Base-by-base conservation (phyloP, 1,284 basidiomycete genomes). In the Coniferiporia sulphurascens region DNA sequence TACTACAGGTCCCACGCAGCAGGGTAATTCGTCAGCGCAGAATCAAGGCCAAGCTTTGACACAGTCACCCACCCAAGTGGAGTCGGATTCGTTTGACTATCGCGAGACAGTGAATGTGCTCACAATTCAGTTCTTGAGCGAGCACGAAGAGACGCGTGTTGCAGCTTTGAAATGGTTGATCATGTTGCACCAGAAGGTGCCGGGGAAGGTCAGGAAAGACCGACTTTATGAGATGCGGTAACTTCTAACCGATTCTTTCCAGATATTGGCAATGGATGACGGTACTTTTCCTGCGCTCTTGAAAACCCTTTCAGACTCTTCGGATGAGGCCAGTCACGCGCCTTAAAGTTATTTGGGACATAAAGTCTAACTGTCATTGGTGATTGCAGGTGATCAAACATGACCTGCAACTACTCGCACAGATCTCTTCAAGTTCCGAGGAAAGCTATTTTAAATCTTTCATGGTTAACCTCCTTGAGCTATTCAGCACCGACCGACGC, bases 161-260 rank as follows among this genome's bases (percentile, higher is more conserved):
- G 93, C 94, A 22, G 95, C 96, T 3, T 76, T 99, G 65, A 95
- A 97, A 74, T 99, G 97, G 97, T 77, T 99, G 35, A 87, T 98
- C 54, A 99, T 99, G 97, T 76, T 99, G 56, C 97, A 99, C 74
- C 90, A 95, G 70, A 98, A 98, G 70, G 93, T 93, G 17, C 97
- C 97, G 0, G 91, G 89, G 73, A 97, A 96, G 83, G 92, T 89
- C 63, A 45, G 71, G 62, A 43, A 41, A n/a, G 5, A 38, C 35
- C 54, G 32, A n/a, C 44, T 62, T 65, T 48, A 17, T n/a, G 12
- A 46, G 17, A 21, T 17, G 15, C 17, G 61, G 34, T 50, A 44
- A 55, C 45, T 38, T 6, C 36, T 38, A 36, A 56, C 10, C 41
- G 3, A 62, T 44, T 4, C 46, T 49, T 32, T 27, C 2, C 61